Evolutionary conservation across 139 green algal species (phyloP), one percentile per base, ranked within the genome.

Genomic region (Chlamydomonas sphaeroides): DNA sequence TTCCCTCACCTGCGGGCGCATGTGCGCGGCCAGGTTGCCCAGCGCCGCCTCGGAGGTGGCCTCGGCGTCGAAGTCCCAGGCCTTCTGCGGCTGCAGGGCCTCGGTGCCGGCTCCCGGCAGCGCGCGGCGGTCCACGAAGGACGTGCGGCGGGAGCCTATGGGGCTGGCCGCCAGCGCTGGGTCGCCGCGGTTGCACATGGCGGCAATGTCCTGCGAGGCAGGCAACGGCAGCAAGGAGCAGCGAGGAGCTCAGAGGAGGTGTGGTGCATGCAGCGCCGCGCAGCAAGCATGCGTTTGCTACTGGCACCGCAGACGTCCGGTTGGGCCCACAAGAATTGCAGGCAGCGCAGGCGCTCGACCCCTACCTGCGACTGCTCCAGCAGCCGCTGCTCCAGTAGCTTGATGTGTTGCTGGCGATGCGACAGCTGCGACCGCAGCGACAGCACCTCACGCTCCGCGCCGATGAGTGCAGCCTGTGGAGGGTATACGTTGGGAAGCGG

Each of bases 391-490:
- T 84, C 77, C 35, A 84, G 77, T 48, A 84, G 49, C 63, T 84
- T 75, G 36, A 84, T 84, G 77, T 84, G 77, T 26, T 84, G 77
- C 65, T 84, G 77, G 4, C 77, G 77, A 17, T 76, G 77, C 26
- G 65, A 67, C 36, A 84, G 77, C 77, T 84, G 77, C 7, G 77
- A 84, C 10, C 77, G 77, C 38, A 84, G 77, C 33, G 77, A 72
- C 8, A 74, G 36, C 28, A 84, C 65, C 77, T 84, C 77, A 3
- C 77, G 77, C 48, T 84, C 77, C 15, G 77, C 77, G 1, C 48
- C 77, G 32, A 84, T 75, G 1, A 84, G 77, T 1, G 75, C 75
- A 25, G 73, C 62, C 75, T 82, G 59, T 2, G n/a, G 6, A 8
- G 7, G 8, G 30, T 6, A 4, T 18, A n/a, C 28, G 30, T 6